Evolutionary conservation across 2,329 filamentous ascomycete genomes (phyloP).

Genomic region (Fusarium kyushuense): DNA sequence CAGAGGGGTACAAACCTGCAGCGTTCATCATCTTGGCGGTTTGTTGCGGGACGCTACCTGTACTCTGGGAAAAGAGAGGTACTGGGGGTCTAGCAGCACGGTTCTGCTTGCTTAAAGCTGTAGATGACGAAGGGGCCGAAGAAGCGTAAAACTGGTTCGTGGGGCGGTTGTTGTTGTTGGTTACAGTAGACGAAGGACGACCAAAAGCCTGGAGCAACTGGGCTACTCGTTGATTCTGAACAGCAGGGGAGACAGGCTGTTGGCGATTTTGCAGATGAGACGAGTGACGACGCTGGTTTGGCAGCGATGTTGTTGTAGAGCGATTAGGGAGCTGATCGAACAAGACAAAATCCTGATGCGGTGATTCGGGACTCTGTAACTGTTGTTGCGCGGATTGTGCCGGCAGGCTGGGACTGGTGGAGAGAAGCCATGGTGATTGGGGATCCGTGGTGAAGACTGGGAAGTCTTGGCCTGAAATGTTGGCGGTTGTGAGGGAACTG

Average conservation of each 20-base stretch:
- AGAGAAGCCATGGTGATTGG: constrained; percentile 83
- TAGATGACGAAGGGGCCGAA: constrained; percentile 71
- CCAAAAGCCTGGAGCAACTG: constrained; percentile 70
- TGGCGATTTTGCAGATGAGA: constrained; percentile 59
- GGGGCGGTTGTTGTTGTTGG: constrained; percentile 64
- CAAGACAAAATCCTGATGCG: constrained; percentile 82
- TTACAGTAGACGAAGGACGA: constrained; percentile 66
- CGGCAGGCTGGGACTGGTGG: constrained; percentile 73
- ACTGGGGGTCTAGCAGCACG: constrained; percentile 73
- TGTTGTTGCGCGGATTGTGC: constrained; percentile 70
- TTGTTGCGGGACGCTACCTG: constrained; percentile 64
- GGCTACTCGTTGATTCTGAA: constrained; percentile 70
- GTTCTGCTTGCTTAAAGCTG: constrained; percentile 67
- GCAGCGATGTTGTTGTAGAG: constrained; percentile 55
- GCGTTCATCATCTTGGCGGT: constrained; percentile 60
- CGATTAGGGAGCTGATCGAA: constrained; percentile 67
- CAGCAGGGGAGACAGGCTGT: constrained; percentile 53
- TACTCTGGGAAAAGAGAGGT: constrained; percentile 75
- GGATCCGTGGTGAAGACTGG: constrained; percentile 87
- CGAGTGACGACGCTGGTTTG: constrained; percentile 60
- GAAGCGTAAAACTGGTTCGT: constrained; percentile 74
- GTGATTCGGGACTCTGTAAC: constrained; percentile 62
- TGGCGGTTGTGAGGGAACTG: constrained; percentile 68
- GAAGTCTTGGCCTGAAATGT: constrained; percentile 74
- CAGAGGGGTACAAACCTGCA: constrained; percentile 51